These are phyloP conservation scores for Apiospora hydei DNA, from an alignment of 2,329 filamentous ascomycete species.

Conservation along the genomic window DNA sequence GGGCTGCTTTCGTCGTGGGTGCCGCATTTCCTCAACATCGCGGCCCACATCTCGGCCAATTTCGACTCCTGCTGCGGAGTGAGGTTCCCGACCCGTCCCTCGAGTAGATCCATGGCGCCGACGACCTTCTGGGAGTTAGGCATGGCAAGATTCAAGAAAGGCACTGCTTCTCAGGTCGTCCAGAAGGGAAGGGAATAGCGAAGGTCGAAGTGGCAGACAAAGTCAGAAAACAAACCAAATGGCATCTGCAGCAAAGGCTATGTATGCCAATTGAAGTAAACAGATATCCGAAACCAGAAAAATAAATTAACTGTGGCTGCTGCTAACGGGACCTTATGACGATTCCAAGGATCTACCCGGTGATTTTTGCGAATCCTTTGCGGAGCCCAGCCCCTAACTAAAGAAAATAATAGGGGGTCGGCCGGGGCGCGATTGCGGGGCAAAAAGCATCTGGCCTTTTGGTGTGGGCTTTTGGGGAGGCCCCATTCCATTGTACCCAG, in stretches of 20 bases:
- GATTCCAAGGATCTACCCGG: not conserved
- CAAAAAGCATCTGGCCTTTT: not conserved
- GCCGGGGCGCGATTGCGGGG: not conserved
- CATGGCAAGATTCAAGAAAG: not conserved
- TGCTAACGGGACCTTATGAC: not conserved
- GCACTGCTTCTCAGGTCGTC: not conserved
- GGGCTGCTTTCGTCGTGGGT: not conserved
- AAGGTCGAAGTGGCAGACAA: not conserved
- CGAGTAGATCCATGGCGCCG: not conserved
- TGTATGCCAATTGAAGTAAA: not conserved
- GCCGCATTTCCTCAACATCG: conserved; percentile 56
- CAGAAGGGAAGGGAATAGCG: no score
- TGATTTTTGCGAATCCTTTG: not conserved
- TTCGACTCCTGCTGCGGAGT: conserved; percentile 86
- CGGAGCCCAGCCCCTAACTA: not conserved
- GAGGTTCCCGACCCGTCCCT: conserved; percentile 68
- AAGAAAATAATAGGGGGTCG: not conserved
- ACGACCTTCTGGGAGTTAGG: not conserved
- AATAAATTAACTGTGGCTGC: not conserved
- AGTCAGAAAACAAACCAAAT: not conserved
- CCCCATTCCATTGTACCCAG: not conserved
- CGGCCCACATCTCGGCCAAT: conserved; percentile 81
- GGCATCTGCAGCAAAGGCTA: not conserved
- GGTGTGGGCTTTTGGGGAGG: no score
- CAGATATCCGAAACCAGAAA: not conserved